A percentile compares a stretch with the other conserved stretches of the same genome.
Evolutionary conservation across 257 asterid genomes (phyloP).

Genomic region (Haberlea rhodopensis): DNA sequence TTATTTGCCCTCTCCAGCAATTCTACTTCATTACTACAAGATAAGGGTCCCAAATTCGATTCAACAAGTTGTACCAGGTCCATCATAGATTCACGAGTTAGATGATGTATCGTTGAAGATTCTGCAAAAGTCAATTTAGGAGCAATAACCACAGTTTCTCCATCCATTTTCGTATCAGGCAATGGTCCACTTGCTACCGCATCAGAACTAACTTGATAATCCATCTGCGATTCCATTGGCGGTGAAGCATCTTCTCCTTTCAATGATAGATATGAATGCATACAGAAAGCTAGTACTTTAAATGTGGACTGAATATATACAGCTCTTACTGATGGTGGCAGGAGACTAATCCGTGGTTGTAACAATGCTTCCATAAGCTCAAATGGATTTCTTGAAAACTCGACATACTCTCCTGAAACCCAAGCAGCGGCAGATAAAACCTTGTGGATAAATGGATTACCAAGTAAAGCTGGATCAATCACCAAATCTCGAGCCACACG

Average conservation of each 20-base stretch:
- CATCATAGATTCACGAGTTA: constrained; percentile 48
- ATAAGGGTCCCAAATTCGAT: constrained; percentile 60
- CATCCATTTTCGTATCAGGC: constrained; percentile 48
- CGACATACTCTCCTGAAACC: constrained; percentile 87
- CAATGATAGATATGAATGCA: constrained; percentile 47
- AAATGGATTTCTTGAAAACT: constrained; percentile 71
- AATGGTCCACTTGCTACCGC: constrained; percentile 28
- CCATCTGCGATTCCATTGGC: constrained; percentile 30
- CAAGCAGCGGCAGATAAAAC: constrained; percentile 89
- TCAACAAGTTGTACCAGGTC: constrained; percentile 62
- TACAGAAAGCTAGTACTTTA: constrained; percentile 76
- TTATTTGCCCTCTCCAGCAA: constrained; percentile 80
- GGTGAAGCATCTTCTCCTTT: constrained; percentile 36
- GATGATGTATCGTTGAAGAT: constrained; percentile 32
- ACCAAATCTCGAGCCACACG: constrained; percentile 75
- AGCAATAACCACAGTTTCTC: constrained; percentile 32
- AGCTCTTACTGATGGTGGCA: constrained; percentile 68
- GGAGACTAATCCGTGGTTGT: constrained; percentile 82
- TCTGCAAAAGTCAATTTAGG: constrained; percentile 34
- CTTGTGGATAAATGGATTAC: constrained; percentile 61
- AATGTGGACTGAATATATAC: constrained; percentile 81
- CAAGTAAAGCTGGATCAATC: constrained; percentile 95
- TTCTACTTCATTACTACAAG: constrained; percentile 78
- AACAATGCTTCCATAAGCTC: constrained; percentile 86
- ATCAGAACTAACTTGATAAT: constrained; percentile 35